Percentiles rank a stretch among this genome's conserved stretches.
These are phyloP conservation scores for Neonectria ditissima DNA, from an alignment of 2,329 filamentous ascomycete genomes.

Conservation along the genomic window DNA sequence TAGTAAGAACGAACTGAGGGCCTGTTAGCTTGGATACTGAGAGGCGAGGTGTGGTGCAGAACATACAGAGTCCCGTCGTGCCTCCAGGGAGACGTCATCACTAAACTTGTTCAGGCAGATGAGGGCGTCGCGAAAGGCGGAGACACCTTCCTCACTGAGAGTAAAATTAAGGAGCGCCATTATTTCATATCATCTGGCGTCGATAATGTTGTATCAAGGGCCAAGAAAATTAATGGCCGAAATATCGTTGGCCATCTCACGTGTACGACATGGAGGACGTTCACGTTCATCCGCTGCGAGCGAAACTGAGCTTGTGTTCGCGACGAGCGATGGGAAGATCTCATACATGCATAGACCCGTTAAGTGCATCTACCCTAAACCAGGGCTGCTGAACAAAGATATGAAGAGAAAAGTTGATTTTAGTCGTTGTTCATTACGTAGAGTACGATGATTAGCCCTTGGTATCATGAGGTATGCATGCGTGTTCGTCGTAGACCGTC, in stretches of 20 bases:
- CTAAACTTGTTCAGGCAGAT: slow-evolving; percentile 83
- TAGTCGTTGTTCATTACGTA: neutral
- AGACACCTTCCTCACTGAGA: slow-evolving; percentile 78
- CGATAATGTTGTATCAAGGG: neutral
- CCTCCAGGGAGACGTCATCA: slow-evolving; percentile 82
- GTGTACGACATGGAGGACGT: neutral
- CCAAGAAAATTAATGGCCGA: neutral
- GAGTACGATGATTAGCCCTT: neutral
- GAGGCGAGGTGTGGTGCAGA: neutral
- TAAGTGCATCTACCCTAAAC: slow-evolving; percentile 11
- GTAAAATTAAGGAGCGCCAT: slow-evolving; percentile 78
- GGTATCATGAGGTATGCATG: neutral
- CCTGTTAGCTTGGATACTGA: slow-evolving; percentile 10
- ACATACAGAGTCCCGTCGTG: slow-evolving; percentile 73
- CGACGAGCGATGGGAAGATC: neutral
- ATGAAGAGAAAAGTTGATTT: neutral
- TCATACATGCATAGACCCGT: slow-evolving; percentile 17
- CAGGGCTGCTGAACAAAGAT: neutral
- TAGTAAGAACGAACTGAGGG: slow-evolving; percentile 75
- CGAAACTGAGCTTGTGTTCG: neutral
- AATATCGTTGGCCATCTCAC: slow-evolving; percentile 3
- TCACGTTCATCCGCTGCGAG: slow-evolving; percentile 13
- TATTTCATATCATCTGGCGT: neutral
- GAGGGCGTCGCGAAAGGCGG: slow-evolving; percentile 77
- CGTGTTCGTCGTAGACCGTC: neutral